A percentile compares a stretch with the other conserved stretches of the same genome.
These are phyloP conservation scores for Macadamia integrifolia DNA, from an alignment of 164 flowering plant species.

Conservation along the genomic window DNA sequence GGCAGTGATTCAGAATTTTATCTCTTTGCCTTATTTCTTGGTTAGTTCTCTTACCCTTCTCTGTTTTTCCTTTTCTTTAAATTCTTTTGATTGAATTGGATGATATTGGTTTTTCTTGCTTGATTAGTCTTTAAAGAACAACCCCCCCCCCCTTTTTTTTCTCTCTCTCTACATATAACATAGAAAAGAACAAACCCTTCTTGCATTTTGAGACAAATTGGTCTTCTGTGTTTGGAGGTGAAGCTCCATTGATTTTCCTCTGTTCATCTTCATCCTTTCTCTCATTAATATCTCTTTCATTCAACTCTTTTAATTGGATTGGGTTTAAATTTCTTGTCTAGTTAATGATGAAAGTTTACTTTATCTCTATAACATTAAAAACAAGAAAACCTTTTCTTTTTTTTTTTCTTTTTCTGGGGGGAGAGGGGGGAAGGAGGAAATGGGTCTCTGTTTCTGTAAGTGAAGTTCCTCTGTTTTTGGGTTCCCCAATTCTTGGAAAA, in stretches of 20 bases:
- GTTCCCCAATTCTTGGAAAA: too few relatives aligned
- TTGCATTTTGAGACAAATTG: too few relatives aligned
- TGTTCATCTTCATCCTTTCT: not conserved
- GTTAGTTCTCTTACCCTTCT: slow-evolving; percentile 31
- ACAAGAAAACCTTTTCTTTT: too few relatives aligned
- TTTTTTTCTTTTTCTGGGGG: too few relatives aligned
- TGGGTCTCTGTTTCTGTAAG: too few relatives aligned
- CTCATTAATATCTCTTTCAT: not conserved
- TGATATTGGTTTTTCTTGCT: not conserved
- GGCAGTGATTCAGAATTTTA: slow-evolving; percentile 51
- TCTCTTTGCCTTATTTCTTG: slow-evolving; percentile 70
- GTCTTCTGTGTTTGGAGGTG: too few relatives aligned
- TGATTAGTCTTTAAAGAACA: too few relatives aligned
- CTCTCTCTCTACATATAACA: not conserved
- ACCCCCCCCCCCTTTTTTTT: not conserved
- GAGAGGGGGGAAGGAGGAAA: too few relatives aligned
- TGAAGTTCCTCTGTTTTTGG: too few relatives aligned
- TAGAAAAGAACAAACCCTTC: too few relatives aligned
- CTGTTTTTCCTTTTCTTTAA: not conserved
- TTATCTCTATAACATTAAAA: not conserved
- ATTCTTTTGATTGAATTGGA: not conserved
- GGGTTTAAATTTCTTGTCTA: not conserved
- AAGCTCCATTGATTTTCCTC: too few relatives aligned
- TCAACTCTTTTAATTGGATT: too few relatives aligned
- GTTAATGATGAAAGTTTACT: not conserved